Evolutionary conservation across 305 asterid genomes (phyloP), one percentile per base, ranked within the genome.

Genomic region (Petunia hybrid): DNA sequence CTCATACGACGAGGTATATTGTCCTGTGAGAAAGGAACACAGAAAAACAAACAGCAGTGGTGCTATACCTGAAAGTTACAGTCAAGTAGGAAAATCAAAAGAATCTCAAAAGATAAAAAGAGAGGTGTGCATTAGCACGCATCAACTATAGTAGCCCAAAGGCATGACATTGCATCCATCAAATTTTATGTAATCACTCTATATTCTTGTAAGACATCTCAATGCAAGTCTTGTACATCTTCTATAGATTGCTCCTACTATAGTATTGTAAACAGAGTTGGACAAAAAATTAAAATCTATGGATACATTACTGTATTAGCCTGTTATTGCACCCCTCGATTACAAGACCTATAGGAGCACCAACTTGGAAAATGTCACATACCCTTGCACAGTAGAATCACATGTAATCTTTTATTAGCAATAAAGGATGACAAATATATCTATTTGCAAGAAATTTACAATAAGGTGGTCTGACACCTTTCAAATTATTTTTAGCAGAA

Each of bases 371-470:
- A 70, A 70, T 70, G 60, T 22, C 2, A 41, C 59, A 5, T 69
- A 57, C 41, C 59, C 43, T 69, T 53, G 16, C 75, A 42, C 16
- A 69, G 77, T 70, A 70, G 45, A 9, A 43, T 40, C 73, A 66
- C 3, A 6, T 40, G 73, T 16, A 40, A 66, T 66, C 12, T 35
- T n/a, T 39, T 66, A 38, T 66, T 12, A 66, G 73, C 35, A 66
- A 39, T 42, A 42, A 68, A 68, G 57, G 77, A 71, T 71, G 77
- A 8, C 76, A 43, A 69, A 43, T 69, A 43, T 69, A 68, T 42
- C n/a, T 0, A 8, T 43, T 69, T 45, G 76, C 56, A 8, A 51
- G 56, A 4, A 51, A 51, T 12, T 51, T 51, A 9, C 56, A 51
- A 9, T 13, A 51, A 51, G 56, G 56, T 51, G 56, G 56, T 48